Evolutionary conservation across 345 rosid species (phyloP).

Genomic region (Fremontodendron californicum): DNA sequence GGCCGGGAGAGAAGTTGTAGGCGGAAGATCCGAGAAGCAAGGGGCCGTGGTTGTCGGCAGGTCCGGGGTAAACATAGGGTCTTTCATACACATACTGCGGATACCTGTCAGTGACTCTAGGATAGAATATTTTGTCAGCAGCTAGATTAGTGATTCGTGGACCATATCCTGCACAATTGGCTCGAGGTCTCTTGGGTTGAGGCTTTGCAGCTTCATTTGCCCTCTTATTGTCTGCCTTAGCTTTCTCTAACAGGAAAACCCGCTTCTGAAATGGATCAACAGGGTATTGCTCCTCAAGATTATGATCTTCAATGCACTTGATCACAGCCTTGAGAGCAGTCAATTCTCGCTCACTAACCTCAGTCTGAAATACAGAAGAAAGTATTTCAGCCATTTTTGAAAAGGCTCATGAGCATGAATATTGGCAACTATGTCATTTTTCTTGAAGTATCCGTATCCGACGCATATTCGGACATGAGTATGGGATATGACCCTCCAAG

Average conservation of each 20-base stretch:
- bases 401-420: not conserved
- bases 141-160: constrained; percentile 45
- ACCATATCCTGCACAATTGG: constrained; percentile 55
- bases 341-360: constrained; percentile 80
- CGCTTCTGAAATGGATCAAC: constrained; percentile 64
- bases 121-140: constrained; percentile 52
- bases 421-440: no score
- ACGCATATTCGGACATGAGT: no score
- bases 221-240: no score
- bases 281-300: constrained; percentile 77
- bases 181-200: constrained; percentile 93
- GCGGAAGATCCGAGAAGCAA: constrained; percentile 47
- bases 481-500: no score
- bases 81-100: constrained; percentile 80
- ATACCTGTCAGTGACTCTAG: constrained; percentile 67
- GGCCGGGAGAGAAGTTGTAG: constrained; percentile 66
- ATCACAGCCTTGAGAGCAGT: constrained; percentile 74
- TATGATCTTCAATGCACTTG: constrained; percentile 92
- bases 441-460: no score
- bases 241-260: no score
- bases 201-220: no score
- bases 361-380: constrained; percentile 44
- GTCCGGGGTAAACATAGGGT: constrained; percentile 56
- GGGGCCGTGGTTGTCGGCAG: constrained; percentile 57
- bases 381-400: not conserved